Conservation (phyloP, 2,329 filamentous ascomycete genomes). For the Metarhizium album region DNA sequence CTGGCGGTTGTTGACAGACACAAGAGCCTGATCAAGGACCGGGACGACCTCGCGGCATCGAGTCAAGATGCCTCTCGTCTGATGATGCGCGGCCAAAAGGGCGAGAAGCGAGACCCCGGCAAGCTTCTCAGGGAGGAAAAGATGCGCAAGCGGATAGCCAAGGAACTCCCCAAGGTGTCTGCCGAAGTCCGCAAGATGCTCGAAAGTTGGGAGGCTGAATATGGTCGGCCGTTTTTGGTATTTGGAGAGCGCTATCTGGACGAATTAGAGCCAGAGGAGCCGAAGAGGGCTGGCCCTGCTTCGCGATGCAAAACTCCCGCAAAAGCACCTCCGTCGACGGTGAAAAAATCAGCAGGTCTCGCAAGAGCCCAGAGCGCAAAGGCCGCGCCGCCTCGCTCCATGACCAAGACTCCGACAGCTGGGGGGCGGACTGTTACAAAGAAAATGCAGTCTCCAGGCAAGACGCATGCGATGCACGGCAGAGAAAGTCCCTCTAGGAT, state of each 20-base stretch:
- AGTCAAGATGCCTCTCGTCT: conserved; percentile 91
- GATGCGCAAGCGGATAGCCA: conserved; percentile 94
- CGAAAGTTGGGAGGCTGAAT: conserved; percentile 86
- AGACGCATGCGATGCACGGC: conserved; percentile 19
- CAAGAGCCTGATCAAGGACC: conserved; percentile 70
- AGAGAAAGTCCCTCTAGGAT: conserved; percentile 41
- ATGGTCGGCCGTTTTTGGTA: conserved; percentile 84
- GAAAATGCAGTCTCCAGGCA: conserved; percentile 15
- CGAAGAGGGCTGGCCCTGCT: conserved; percentile 41
- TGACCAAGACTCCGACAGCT: conserved; percentile 47
- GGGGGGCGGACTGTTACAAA: conserved; percentile 16
- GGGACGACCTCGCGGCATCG: conserved; percentile 76
- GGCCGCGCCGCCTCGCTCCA: conserved; percentile 26
- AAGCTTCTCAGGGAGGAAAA: conserved; percentile 93
- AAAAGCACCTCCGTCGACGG: conserved; percentile 39
- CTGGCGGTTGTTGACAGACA: conserved; percentile 76
- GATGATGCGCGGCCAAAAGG: conserved; percentile 84
- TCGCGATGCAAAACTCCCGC: conserved; percentile 64
- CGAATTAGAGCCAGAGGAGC: conserved; percentile 55
- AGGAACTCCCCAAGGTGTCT: conserved; percentile 88
- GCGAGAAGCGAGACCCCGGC: conserved; percentile 87
- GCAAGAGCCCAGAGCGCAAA: conserved; percentile 19
- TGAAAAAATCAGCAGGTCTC: conserved; percentile 23
- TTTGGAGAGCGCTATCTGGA: conserved; percentile 89
- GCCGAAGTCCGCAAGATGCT: conserved; percentile 73